phyloP scores from a whole-genome alignment of 805 yeast species.

The Saturnispora ahearnii region DNA sequence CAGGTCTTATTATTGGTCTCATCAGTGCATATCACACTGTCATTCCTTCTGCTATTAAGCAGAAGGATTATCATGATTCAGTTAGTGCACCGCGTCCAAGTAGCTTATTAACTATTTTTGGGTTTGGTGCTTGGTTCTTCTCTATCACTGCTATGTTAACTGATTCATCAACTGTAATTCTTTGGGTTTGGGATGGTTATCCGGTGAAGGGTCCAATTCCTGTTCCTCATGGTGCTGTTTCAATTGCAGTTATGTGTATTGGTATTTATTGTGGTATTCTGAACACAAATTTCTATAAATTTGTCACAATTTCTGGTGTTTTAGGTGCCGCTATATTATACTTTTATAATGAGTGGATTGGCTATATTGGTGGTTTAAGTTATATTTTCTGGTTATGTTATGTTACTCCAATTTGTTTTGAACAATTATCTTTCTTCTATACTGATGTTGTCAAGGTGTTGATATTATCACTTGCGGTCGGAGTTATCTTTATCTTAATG shows the following conservation, averaged over 20 bases:
- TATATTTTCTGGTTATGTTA: slow-evolving; percentile 55
- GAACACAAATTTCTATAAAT: slow-evolving; percentile 19
- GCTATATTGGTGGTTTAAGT: slow-evolving; percentile 63
- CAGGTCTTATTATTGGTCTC: slow-evolving; percentile 59
- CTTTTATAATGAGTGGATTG: slow-evolving; percentile 54
- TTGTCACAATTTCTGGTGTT: slow-evolving; percentile 31
- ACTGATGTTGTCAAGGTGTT: slow-evolving; percentile 45
- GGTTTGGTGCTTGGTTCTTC: slow-evolving; percentile 71
- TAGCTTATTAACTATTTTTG: slow-evolving; percentile 44
- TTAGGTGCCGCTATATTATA: slow-evolving; percentile 46
- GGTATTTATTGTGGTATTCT: slow-evolving; percentile 45
- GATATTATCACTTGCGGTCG: slow-evolving; percentile 38
- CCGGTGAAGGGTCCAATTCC: slow-evolving; percentile 85
- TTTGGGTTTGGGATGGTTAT: slow-evolving; percentile 96
- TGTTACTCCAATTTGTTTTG: slow-evolving; percentile 51
- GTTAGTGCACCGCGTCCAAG: background rate
- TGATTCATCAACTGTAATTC: slow-evolving; percentile 79
- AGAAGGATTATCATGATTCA: background rate
- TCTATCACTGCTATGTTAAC: slow-evolving; percentile 64
- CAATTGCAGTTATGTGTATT: slow-evolving; percentile 47
- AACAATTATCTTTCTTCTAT: slow-evolving; percentile 33
- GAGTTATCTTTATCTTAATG: slow-evolving; percentile 54
- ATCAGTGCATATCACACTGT: slow-evolving; percentile 52
- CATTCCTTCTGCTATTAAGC: slow-evolving; percentile 10
- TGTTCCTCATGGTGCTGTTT: slow-evolving; percentile 68